These are phyloP conservation scores for Fomitopsis pinicola DNA, from an alignment of 1,284 basidiomycete genomes.

Conservation along the genomic window DNA sequence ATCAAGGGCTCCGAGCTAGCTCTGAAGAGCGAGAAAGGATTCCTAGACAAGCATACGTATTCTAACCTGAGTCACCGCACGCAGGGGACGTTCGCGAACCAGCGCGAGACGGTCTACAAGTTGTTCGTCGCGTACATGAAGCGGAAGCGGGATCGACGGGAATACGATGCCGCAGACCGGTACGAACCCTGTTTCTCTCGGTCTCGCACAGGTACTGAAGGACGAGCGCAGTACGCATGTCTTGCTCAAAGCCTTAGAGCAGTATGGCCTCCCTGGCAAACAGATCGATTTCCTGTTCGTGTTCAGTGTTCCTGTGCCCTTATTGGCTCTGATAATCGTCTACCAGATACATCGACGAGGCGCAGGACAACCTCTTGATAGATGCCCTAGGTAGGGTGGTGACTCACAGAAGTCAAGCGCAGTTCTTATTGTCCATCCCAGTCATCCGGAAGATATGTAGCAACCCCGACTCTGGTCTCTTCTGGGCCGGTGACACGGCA, in stretches of 20 bases:
- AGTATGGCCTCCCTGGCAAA: constrained; percentile 33
- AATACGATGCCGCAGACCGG: constrained; percentile 64
- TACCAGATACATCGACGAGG: constrained; percentile 66
- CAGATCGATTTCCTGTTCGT: constrained; percentile 57
- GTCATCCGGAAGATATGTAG: constrained; percentile 57
- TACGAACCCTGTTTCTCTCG: constrained; percentile 17
- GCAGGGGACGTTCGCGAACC: constrained; percentile 50
- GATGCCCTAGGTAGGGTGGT: constrained; percentile 51
- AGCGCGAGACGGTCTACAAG: constrained; percentile 45
- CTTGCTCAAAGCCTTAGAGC: constrained; percentile 39
- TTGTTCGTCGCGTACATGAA: constrained; percentile 54
- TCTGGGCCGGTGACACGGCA: constrained; percentile 79
- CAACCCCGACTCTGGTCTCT: constrained; percentile 58
- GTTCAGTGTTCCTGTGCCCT: neutral
- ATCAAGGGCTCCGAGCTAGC: constrained; percentile 64
- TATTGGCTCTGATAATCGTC: neutral
- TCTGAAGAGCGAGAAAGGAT: constrained; percentile 29
- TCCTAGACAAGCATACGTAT: constrained; percentile 44
- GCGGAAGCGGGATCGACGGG: constrained; percentile 39
- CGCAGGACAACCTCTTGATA: constrained; percentile 67
- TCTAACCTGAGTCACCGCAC: constrained; percentile 42
- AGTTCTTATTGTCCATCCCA: constrained; percentile 19
- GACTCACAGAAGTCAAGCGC: no score
- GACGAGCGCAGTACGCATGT: constrained; percentile 40
- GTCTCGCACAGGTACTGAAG: neutral